These are phyloP conservation scores for Yamadazyma laniorum DNA, from an alignment of 805 yeast genomes.

Conservation along the genomic window DNA sequence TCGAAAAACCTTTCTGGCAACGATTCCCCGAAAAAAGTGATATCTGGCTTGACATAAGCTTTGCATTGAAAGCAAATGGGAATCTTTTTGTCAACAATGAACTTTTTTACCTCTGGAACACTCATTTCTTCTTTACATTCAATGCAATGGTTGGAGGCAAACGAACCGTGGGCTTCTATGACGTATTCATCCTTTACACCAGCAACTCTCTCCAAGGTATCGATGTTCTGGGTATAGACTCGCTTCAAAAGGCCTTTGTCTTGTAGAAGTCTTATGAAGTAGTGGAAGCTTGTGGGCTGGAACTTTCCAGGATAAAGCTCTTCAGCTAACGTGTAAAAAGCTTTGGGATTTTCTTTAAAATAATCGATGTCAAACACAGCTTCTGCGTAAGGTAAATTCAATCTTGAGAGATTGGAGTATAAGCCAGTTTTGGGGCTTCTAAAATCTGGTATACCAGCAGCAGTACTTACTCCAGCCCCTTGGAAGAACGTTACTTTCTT, in stretches of 20 bases:
- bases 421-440: slow-evolving; percentile 88
- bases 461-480: slow-evolving; percentile 94
- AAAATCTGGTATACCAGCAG: slow-evolving; percentile 95
- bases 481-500: slow-evolving; percentile 62
- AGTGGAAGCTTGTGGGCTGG: slow-evolving; percentile 79
- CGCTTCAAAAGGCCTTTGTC: slow-evolving; percentile 61
- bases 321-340: slow-evolving; percentile 79
- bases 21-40: slow-evolving; percentile 91
- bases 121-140: slow-evolving; percentile 61
- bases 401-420: slow-evolving; percentile 71
- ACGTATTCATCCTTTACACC: slow-evolving; percentile 64
- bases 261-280: slow-evolving; percentile 64
- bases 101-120: slow-evolving; percentile 41
- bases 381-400: slow-evolving; percentile 86
- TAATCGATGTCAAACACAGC: slow-evolving; percentile 92
- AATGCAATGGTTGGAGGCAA: slow-evolving; percentile 81
- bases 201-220: slow-evolving; percentile 83
- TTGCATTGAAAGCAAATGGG: slow-evolving; percentile 62
- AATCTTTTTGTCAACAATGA: slow-evolving; percentile 40
- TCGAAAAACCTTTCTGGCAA: slow-evolving; percentile 71
- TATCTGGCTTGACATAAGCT: slow-evolving; percentile 88
- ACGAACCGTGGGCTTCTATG: slow-evolving; percentile 95
- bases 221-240: slow-evolving; percentile 90
- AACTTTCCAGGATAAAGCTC: slow-evolving; percentile 89
- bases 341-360: slow-evolving; percentile 70